A percentile compares a stretch with the other conserved stretches of the same genome.
Conservation (phyloP, 2,329 filamentous ascomycete genomes). For the Xylariaceae sp. region DNA sequence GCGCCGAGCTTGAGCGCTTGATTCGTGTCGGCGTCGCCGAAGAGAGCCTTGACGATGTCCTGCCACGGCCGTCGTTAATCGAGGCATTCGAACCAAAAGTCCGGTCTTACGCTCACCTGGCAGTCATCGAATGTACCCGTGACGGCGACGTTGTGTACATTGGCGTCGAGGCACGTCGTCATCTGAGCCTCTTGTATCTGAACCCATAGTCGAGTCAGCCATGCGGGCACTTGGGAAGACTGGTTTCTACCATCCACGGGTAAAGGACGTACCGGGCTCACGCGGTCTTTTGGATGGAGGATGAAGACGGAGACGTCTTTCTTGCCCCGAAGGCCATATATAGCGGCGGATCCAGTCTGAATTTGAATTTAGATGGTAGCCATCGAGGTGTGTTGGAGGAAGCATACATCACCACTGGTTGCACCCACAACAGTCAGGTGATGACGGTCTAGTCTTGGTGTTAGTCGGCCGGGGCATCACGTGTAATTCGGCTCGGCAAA, state of each 20-base stretch:
- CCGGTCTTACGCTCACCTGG: conserved; percentile 42
- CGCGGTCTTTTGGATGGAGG: conserved; percentile 83
- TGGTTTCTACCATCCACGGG: conserved; percentile 29
- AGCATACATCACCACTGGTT: conserved; percentile 64
- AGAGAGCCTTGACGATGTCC: conserved; percentile 92
- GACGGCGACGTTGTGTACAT: conserved; percentile 89
- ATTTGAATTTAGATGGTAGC: background rate
- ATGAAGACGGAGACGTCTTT: conserved; percentile 97
- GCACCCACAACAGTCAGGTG: conserved; percentile 84
- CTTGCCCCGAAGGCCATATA: conserved; percentile 91
- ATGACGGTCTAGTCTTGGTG: conserved; percentile 53
- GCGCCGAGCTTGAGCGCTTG: conserved; percentile 78
- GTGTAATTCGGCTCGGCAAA: no score
- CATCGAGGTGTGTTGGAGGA: background rate
- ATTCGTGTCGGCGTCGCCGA: conserved; percentile 82
- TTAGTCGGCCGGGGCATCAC: background rate
- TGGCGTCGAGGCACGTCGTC: conserved; percentile 86
- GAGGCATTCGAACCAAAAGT: background rate
- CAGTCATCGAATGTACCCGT: conserved; percentile 94
- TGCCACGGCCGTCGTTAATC: conserved; percentile 1
- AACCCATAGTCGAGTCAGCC: background rate
- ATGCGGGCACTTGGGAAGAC: background rate
- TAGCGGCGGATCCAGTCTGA: conserved; percentile 82
- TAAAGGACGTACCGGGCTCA: conserved; percentile 52
- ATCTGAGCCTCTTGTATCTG: conserved; percentile 89